These are phyloP conservation scores for Filosporella fistucella DNA, from an alignment of 495 filamentous ascomycete genomes.

Conservation along the genomic window DNA sequence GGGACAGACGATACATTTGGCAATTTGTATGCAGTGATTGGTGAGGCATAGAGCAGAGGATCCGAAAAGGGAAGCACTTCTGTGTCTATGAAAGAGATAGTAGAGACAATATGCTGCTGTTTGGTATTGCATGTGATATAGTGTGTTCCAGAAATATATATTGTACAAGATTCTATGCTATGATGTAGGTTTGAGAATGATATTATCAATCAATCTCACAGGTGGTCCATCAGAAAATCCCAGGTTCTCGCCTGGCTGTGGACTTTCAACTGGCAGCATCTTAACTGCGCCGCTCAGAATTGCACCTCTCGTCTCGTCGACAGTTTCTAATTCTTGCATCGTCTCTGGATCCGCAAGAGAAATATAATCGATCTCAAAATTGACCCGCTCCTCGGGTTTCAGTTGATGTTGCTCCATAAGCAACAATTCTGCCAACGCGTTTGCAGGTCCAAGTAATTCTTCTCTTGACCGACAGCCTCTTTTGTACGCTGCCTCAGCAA, in stretches of 20 bases:
- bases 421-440: constrained; percentile 41
- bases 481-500: constrained; percentile 64
- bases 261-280: constrained; percentile 76
- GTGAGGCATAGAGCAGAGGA: no score
- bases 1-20: no score
- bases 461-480: constrained; percentile 51
- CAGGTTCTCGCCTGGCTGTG: constrained; percentile 63
- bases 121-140: no score
- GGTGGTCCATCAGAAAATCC: constrained; percentile 61
- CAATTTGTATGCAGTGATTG: no score
- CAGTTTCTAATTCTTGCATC: constrained; percentile 67
- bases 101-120: no score
- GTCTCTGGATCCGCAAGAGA: constrained; percentile 78
- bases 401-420: constrained; percentile 60
- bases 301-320: constrained; percentile 63
- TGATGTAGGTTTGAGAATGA: constrained; percentile 57
- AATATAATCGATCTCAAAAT: constrained; percentile 85
- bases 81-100: no score
- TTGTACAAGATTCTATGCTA: no score
- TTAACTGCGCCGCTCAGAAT: constrained; percentile 87
- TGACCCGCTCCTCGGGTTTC: constrained; percentile 54
- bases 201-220: constrained; percentile 92
- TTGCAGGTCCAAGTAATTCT: constrained; percentile 65
- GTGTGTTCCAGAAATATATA: no score
- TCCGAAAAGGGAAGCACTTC: no score